Conservation (phyloP, 2,329 filamentous ascomycete genomes). For the Epichloe scottii region DNA sequence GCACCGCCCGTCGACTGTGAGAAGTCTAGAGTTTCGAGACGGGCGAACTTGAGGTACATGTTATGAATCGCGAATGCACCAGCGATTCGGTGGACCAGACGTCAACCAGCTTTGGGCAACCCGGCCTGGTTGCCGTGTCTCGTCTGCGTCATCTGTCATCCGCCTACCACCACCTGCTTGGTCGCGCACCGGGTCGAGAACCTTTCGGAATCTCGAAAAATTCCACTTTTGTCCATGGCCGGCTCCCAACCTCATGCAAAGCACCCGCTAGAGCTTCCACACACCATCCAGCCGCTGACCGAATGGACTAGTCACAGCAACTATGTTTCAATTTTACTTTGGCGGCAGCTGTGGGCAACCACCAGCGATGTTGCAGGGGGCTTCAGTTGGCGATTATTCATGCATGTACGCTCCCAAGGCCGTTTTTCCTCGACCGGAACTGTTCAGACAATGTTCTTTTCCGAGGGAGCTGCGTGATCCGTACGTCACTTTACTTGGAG, state of each 20-base stretch:
- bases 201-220: neutral
- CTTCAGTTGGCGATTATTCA: no score
- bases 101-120: no score
- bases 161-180: neutral
- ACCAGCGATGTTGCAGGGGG: no score
- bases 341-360: neutral
- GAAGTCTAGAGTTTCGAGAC: no score
- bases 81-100: no score
- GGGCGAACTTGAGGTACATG: neutral
- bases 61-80: neutral
- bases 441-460: no score
- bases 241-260: neutral
- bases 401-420: no score
- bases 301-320: neutral
- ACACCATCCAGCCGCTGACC: neutral
- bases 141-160: conserved; percentile 1
- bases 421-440: no score
- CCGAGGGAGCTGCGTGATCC: no score
- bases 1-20: no score
- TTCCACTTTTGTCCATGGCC: neutral
- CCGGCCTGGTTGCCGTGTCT: neutral
- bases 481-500: no score
- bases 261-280: neutral
- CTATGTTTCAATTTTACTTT: neutral
- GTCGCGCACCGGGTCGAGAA: conserved; percentile 10